Evolutionary conservation across 1,284 basidiomycete genomes (phyloP), one percentile per base, ranked within the genome.

Genomic region (Xerocomus amazonicus): DNA sequence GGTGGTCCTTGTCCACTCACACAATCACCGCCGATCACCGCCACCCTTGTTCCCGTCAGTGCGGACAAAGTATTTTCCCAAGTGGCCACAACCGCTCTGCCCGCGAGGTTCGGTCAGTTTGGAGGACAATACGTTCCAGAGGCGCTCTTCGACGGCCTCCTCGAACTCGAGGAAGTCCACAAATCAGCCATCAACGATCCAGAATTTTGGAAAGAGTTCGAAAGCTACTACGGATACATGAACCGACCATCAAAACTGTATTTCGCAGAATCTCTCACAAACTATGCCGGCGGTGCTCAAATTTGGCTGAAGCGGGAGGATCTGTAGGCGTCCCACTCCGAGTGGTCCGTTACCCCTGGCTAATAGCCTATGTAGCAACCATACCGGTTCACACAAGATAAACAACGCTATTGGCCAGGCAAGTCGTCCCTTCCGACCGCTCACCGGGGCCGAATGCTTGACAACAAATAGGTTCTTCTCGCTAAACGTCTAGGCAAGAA

Each of bases 261-360:
- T 50, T 63, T 67, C 56, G 63, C 67, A 71, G 93, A 93, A 88
- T 92, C 65, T 12, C 39, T 65, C 31, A 65, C 63, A 16, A 68
- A 60, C 36, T 48, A 68, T 48, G 66, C 59, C 0, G 59, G 55
- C 45, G 92, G 92, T 35, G 96, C 97, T 7, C 90, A 84, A 55
- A 97, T 99, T 62, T 99, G 97, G 97, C 75, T 99, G 63, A 99
- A 99, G 76, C 83, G 97, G 36, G 97, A 99, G 73, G 97, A 99
- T 61, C 69, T 97, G 81, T 90, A 61, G 60, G 88, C 74, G 27
- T 6, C 19, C 19, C 4, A 4, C 19, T 23, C 19, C 19, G 19
- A 23, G 8, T 14, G 37, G 33, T 45, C 10, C 4, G 16, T 27
- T 17, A 43, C 23, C 17, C 3, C 46, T 26, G 27, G 47, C 52